phyloP scores from a whole-genome alignment of 257 asterid species.

The Salvia rosmarinus region DNA sequence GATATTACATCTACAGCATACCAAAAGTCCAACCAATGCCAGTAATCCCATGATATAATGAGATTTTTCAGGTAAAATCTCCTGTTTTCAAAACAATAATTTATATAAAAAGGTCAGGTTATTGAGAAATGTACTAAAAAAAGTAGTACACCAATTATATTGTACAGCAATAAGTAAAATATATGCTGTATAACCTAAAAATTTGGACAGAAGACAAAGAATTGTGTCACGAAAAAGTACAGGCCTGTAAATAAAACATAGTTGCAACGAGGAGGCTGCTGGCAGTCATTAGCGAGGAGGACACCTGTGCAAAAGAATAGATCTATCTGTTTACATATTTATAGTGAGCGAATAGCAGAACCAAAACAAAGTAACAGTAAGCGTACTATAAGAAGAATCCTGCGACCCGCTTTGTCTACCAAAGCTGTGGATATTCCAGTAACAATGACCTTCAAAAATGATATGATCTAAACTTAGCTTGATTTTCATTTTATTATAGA shows the following conservation, averaged over 20 bases:
- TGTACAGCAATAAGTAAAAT: background rate
- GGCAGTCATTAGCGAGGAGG: slow-evolving; percentile 58
- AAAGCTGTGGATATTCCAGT: slow-evolving; percentile 66
- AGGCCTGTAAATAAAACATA: slow-evolving; percentile 70
- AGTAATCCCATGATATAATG: slow-evolving; percentile 47
- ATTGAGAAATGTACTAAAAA: background rate
- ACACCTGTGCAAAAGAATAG: slow-evolving; percentile 49
- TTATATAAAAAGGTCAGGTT: slow-evolving; percentile 1
- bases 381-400: slow-evolving; percentile 80
- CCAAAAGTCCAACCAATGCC: slow-evolving; percentile 75
- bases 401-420: slow-evolving; percentile 83
- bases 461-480: slow-evolving; percentile 18
- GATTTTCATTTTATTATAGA: background rate
- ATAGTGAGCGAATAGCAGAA: slow-evolving; percentile 5
- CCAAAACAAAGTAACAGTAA: background rate
- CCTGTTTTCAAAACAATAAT: slow-evolving; percentile 47
- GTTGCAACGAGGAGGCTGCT: slow-evolving; percentile 74
- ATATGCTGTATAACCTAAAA: background rate
- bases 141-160: background rate
- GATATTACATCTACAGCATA: slow-evolving; percentile 40
- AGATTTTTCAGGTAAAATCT: slow-evolving; percentile 45
- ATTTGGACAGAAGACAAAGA: background rate
- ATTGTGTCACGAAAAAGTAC: slow-evolving; percentile 1
- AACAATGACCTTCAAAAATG: slow-evolving; percentile 57
- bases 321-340: slow-evolving; percentile 9